A percentile compares a stretch with the other conserved stretches of the same genome.
Evolutionary conservation across 371 early-diverging fungal species (phyloP).

Genomic region (Saksenaea oblongispora): DNA sequence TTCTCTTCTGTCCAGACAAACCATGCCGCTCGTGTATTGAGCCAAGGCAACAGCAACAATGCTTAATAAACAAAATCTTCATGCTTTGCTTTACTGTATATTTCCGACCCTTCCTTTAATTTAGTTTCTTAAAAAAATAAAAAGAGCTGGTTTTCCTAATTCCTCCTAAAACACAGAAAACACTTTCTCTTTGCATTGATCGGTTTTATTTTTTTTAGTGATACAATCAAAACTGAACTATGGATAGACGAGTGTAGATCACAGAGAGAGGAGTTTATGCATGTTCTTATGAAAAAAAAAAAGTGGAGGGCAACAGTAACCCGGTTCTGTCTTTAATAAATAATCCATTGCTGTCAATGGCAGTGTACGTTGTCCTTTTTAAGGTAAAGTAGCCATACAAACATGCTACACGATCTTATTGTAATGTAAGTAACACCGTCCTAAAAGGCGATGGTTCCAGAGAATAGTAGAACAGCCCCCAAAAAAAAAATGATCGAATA

Average conservation of each 20-base stretch:
- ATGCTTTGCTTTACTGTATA: not conserved
- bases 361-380: no score
- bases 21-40: slow-evolving; percentile 46
- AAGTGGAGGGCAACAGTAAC: no score
- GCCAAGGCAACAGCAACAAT: slow-evolving; percentile 32
- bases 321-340: no score
- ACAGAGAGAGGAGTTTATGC: no score
- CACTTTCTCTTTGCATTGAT: not conserved
- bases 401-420: no score
- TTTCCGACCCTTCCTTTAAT: not conserved
- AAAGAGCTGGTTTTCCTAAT: not conserved
- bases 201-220: not conserved
- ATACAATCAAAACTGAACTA: not conserved
- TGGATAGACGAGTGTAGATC: not conserved
- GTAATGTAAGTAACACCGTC: no score
- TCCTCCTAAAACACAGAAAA: not conserved
- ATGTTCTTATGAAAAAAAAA: no score
- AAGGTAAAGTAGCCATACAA: no score
- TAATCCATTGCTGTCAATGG: no score
- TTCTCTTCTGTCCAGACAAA: slow-evolving; percentile 50
- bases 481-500: no score
- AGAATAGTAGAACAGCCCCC: no score
- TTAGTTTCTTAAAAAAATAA: not conserved
- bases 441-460: no score
- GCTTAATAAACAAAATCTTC: slow-evolving; percentile 2